Percentiles rank a stretch among this genome's conserved stretches.
Evolutionary conservation across 345 rosid species (phyloP).

Genomic region (Zanthoxylum bungeanum): DNA sequence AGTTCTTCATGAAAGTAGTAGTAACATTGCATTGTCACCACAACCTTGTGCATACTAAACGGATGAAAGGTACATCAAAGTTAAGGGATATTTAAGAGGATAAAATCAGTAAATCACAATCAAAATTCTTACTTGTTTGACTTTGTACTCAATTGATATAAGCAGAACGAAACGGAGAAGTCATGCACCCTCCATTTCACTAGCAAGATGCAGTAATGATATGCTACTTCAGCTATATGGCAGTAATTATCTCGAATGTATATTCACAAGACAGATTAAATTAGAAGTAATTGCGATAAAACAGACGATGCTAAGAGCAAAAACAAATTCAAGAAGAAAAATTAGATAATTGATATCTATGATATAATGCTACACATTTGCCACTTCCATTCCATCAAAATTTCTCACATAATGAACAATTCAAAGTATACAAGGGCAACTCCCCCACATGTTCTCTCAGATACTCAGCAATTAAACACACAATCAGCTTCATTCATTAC

Average conservation of each 20-base stretch:
- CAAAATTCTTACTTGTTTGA: neutral
- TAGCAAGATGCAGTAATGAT: neutral
- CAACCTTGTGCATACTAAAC: neutral
- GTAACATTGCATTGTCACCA: neutral
- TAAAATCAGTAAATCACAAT: neutral
- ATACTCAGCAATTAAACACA: neutral
- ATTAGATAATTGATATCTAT: neutral
- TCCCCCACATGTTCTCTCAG: neutral
- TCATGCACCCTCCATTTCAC: neutral
- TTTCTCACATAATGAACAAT: neutral
- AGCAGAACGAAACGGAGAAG: neutral
- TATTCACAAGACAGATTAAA: neutral
- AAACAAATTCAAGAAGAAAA: neutral
- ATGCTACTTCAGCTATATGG: neutral
- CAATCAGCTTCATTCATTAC: neutral
- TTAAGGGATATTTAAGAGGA: neutral
- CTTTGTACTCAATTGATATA: neutral
- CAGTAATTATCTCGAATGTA: neutral
- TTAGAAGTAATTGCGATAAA: too few relatives aligned
- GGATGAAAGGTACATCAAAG: neutral
- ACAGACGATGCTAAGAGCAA: neutral
- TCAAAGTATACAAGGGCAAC: neutral
- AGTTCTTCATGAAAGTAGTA: neutral
- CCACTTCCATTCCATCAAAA: neutral
- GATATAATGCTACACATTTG: neutral